Base-by-base conservation (phyloP, 148 eudicot species). In the Camellia japonica region DNA sequence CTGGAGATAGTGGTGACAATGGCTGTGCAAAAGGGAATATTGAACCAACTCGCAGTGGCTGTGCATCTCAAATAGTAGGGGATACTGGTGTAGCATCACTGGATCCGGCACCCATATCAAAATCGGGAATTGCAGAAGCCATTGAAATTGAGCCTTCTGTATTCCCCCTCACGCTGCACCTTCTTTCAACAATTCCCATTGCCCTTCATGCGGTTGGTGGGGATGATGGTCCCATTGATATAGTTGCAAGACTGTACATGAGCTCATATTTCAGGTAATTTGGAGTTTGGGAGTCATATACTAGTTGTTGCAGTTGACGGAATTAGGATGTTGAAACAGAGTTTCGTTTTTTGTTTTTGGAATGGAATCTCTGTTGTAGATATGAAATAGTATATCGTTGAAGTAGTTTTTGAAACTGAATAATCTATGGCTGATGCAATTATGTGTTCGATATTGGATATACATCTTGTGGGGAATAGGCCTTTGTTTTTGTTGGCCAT, bases 131-230 rank as follows among this genome's bases (percentile, higher is more conserved):
- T 18, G 52, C 81, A 16, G 83, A 69, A 20, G 55, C 11, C 3
- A 38, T 6, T 44, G 78, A 80, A 82, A 81, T 83, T 14, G 88
- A 84, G 44, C 97, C 99, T 15, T 81, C 86, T 62, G 87, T 86
- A 51, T 91, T 93, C 71, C 99, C 99, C 10, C 87, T 93, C 70
- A 89, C 91, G 14, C 42, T 92, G 54, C 90, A 77, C 56, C 88
- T 87, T 42, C 87, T 92, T 43, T 91, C 97, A 12, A 90, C 92
- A n/a, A 84, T 93, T 47, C 92, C 99, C 47, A 92, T 95, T 47
- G 95, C 91, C 3, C 91, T 95, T 71, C 90, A 90, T 81, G 95
- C 97, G 49, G 69, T 93, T 75, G 99, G 98, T 12, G 99, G 98
- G 73, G 97, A 92, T 56, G 90, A 91, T 79, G 97, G 97, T 6